Percentiles rank a stretch among this genome's conserved stretches.
These are phyloP conservation scores for Starmerella stigmatis DNA, from an alignment of 805 yeast species.

Conservation along the genomic window DNA sequence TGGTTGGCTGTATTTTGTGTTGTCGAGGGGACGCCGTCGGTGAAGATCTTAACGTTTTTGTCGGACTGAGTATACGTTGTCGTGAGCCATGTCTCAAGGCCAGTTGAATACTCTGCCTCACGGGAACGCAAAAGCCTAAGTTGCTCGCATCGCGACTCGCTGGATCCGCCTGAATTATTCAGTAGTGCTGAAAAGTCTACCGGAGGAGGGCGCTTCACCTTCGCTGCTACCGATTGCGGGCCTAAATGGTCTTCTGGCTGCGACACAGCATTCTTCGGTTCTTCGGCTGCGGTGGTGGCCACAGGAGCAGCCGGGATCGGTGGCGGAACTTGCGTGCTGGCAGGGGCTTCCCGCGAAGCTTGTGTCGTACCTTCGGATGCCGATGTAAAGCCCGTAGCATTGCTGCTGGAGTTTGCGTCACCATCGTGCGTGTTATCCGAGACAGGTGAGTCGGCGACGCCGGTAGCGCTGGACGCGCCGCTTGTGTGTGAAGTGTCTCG, in stretches of 20 bases:
- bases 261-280: background rate
- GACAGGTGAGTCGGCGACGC: background rate
- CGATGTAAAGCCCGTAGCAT: background rate
- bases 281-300: background rate
- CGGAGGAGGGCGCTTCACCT: slow-evolving; percentile 28
- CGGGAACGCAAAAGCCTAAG: slow-evolving; percentile 27
- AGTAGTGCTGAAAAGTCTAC: slow-evolving; percentile 30
- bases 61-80: slow-evolving; percentile 16
- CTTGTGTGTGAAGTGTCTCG: slow-evolving; percentile 9
- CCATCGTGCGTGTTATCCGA: slow-evolving; percentile 1
- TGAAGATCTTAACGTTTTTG: slow-evolving; percentile 19
- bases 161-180: slow-evolving; percentile 19
- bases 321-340: too few relatives aligned
- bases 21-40: slow-evolving; percentile 28
- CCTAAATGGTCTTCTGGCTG: background rate
- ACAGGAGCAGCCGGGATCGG: background rate
- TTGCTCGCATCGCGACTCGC: slow-evolving; percentile 26
- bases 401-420: background rate
- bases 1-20: slow-evolving; percentile 16
- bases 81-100: slow-evolving; percentile 29
- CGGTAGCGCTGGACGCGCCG: slow-evolving; percentile 12
- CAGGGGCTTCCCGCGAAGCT: too few relatives aligned
- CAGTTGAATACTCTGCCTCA: slow-evolving; percentile 30
- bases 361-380: background rate
- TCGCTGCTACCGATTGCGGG: slow-evolving; percentile 13